These are phyloP conservation scores for Paraglomus occultum DNA, from an alignment of 192 early-diverging fungal species.

Conservation along the genomic window DNA sequence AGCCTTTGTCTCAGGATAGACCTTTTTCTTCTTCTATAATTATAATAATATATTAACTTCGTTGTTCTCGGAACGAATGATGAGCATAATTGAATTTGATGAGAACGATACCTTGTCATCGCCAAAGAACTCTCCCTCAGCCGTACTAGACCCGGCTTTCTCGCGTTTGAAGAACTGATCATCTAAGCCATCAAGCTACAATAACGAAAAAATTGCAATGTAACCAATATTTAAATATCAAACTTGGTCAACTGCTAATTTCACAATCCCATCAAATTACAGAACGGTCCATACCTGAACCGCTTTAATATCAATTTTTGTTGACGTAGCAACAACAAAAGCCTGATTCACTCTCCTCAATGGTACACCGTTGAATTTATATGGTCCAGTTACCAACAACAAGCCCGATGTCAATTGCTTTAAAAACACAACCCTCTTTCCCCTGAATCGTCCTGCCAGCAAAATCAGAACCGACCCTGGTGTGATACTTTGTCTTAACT, in stretches of 20 bases:
- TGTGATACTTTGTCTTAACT: slow-evolving; percentile 90
- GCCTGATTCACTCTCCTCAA: slow-evolving; percentile 98
- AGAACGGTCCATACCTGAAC: slow-evolving; percentile 49
- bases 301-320: slow-evolving; percentile 89
- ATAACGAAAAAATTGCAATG: background rate
- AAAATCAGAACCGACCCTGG: slow-evolving; percentile 98
- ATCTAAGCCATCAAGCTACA: slow-evolving; percentile 62
- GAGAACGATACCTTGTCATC: slow-evolving; percentile 33
- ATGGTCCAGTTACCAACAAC: slow-evolving; percentile 95
- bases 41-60: slow-evolving; percentile 11
- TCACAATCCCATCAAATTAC: background rate
- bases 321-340: slow-evolving; percentile 99
- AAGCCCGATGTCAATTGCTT: slow-evolving; percentile 95
- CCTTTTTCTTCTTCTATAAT: slow-evolving; percentile 64
- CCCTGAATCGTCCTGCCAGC: slow-evolving; percentile 91
- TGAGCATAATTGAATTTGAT: slow-evolving; percentile 2
- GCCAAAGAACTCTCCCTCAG: slow-evolving; percentile 90
- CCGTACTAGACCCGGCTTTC: slow-evolving; percentile 70
- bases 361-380: slow-evolving; percentile 98
- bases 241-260: background rate
- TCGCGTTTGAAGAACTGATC: slow-evolving; percentile 93
- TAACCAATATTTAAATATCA: background rate
- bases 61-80: background rate
- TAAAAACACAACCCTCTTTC: slow-evolving; percentile 98
- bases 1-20: slow-evolving; percentile 72